phyloP scores from a whole-genome alignment of 2,329 filamentous ascomycete species.

The Paecilomyces sp. region DNA sequence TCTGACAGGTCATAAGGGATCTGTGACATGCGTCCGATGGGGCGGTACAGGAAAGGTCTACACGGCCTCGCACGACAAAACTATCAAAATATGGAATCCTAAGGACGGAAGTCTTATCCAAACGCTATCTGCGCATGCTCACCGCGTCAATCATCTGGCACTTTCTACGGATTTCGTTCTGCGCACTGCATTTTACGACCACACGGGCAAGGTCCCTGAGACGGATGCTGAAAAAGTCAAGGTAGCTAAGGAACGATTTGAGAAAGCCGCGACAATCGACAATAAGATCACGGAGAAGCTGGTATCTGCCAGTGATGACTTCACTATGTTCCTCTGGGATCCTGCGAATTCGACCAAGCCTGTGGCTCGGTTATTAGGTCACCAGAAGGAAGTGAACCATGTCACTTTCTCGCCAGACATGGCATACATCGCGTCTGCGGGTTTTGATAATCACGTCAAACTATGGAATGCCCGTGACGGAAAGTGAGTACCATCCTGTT shows the following conservation, averaged over 20 bases:
- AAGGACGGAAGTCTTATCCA: slow-evolving; percentile 71
- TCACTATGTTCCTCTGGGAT: slow-evolving; percentile 94
- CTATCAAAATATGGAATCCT: slow-evolving; percentile 83
- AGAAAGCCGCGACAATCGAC: slow-evolving; percentile 71
- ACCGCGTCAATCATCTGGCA: slow-evolving; percentile 93
- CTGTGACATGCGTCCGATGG: slow-evolving; percentile 88
- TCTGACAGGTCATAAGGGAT: slow-evolving; percentile 80
- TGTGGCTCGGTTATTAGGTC: slow-evolving; percentile 78
- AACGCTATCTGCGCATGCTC: slow-evolving; percentile 73
- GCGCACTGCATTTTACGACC: slow-evolving; percentile 79
- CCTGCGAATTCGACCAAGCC: slow-evolving; percentile 73
- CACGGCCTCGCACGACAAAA: slow-evolving; percentile 84
- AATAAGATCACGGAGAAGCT: slow-evolving; percentile 75
- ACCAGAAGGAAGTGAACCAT: slow-evolving; percentile 95
- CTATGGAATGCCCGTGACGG: slow-evolving; percentile 75
- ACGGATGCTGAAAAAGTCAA: slow-evolving; percentile 63
- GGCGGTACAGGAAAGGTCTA: slow-evolving; percentile 83
- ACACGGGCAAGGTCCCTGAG: slow-evolving; percentile 62
- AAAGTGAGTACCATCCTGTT: slow-evolving; percentile 33
- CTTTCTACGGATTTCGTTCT: slow-evolving; percentile 88
- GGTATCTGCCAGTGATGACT: slow-evolving; percentile 89
- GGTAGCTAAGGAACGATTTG: slow-evolving; percentile 75
- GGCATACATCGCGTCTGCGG: slow-evolving; percentile 74
- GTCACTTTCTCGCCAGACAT: slow-evolving; percentile 92
- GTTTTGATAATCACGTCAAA: slow-evolving; percentile 93